Base-by-base conservation (phyloP, 73 alveolate species). In the Stentor roeselii region DNA sequence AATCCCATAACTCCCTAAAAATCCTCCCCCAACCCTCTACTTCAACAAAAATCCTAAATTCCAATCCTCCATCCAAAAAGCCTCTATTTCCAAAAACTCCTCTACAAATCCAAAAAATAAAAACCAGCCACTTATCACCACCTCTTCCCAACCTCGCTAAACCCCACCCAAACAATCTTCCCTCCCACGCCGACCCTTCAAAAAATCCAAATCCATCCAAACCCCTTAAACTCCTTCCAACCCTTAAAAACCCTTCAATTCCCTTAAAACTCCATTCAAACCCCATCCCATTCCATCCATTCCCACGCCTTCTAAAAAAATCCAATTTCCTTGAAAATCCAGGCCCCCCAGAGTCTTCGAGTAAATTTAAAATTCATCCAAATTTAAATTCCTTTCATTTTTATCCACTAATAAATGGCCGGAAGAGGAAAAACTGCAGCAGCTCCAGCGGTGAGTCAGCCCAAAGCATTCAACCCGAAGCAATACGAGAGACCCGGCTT, bases 351-450 rank as follows among this genome's bases (percentile, higher is more conserved):
- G 6, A 50, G 6, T 50, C 21, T 50, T 21, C 67, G 30, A 50
- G 21, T 50, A 6, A 11, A 11, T 50, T 21, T 11, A 50, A 50
- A 50, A 6, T 50, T 21, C 21, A 11, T 11, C 6, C 21, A 50
- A 50, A 11, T 50, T 50, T 21, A 50, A 6, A 50, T 6, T 21
- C 67, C 21, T 11, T 21, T 50, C 6, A 50, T 50, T 11, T 11
- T 11, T 11, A 50, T 50, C 84, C 82, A 86, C 50, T 89, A 85
- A 78, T 88, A 92, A 82, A 88, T 93, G 14, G 90, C 91, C 37
- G 74, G 88, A 38, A 84, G 91, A 36, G 98, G 98, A 0, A 96
- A 91, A 76, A 88, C 97, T 21, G 97, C 95, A n/a, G 98, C 89
- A 2, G 98, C 97, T 34, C 91, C 89, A 87, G 83, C 97, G 0